A percentile compares a stretch with the other conserved stretches of the same genome.
These are phyloP conservation scores for Rhodosporidiobolus sp. DNA, from an alignment of 768 basidiomycete species.

Conservation along the genomic window DNA sequence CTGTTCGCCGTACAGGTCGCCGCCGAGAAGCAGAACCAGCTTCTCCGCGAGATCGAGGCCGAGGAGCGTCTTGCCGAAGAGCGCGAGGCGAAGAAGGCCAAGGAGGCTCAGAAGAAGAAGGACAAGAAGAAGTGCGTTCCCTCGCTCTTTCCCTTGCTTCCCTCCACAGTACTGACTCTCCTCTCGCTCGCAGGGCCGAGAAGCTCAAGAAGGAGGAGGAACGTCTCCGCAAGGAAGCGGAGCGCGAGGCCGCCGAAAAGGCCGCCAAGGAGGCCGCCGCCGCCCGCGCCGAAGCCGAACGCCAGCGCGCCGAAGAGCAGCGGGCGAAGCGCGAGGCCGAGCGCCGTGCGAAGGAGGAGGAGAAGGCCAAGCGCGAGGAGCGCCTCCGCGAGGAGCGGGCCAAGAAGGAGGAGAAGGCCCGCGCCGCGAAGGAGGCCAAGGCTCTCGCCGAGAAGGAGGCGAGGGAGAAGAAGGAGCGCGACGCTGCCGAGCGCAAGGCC, in stretches of 20 bases:
- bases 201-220: constrained; percentile 92
- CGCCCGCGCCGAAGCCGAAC: constrained; percentile 73
- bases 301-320: constrained; percentile 82
- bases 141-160: constrained; percentile 2
- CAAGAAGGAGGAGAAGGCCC: constrained; percentile 52
- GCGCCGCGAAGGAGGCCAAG: constrained; percentile 60
- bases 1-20: constrained; percentile 62
- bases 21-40: constrained; percentile 87
- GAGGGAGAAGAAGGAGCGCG: constrained; percentile 46
- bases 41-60: constrained; percentile 90
- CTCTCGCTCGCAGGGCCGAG: constrained; percentile 63
- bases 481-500: constrained; percentile 54
- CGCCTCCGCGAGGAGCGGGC: constrained; percentile 68
- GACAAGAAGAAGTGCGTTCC: constrained; percentile 80
- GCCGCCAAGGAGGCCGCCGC: constrained; percentile 70
- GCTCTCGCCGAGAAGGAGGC: constrained; percentile 59
- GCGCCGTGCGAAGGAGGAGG: constrained; percentile 49
- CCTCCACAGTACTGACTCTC: not conserved
- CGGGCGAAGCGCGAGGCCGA: constrained; percentile 70
- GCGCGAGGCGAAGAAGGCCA: constrained; percentile 85
- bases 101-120: constrained; percentile 97
- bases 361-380: constrained; percentile 74
- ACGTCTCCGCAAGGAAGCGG: constrained; percentile 73
- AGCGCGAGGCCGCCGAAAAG: constrained; percentile 81
- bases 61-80: constrained; percentile 84